Evolutionary conservation across 495 filamentous ascomycete species (phyloP).

Genomic region (Friedmanniomyces endolithicus): DNA sequence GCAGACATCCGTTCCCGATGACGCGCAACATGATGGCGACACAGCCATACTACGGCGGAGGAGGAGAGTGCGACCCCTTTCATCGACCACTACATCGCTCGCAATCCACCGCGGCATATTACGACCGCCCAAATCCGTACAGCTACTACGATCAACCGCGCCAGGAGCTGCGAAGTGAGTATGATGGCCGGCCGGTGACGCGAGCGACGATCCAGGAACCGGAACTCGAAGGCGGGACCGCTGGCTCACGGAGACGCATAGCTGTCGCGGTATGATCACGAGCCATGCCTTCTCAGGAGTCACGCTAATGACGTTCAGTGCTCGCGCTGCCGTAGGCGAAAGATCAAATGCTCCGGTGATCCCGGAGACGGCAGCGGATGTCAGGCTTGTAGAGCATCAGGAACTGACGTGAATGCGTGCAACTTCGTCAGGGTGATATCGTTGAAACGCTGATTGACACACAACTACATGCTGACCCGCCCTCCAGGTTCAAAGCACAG

Average conservation of each 20-base stretch:
- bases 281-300: background rate
- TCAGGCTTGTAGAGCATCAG: constrained; percentile 66
- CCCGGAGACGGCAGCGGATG: constrained; percentile 62
- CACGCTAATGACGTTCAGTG: constrained; percentile 45
- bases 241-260: constrained; percentile 14
- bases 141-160: constrained; percentile 8
- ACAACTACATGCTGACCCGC: background rate
- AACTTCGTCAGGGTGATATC: constrained; percentile 66
- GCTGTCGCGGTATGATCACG: constrained; percentile 17
- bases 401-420: constrained; percentile 46
- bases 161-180: background rate
- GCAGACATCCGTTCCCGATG: constrained; percentile 1
- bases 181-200: background rate
- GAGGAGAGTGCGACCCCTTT: constrained; percentile 4
- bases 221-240: constrained; percentile 1
- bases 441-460: background rate
- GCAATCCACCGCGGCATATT: background rate
- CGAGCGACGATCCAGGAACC: constrained; percentile 11
- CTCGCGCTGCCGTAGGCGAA: constrained; percentile 77
- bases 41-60: constrained; percentile 6
- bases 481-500: constrained; percentile 18
- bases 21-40: constrained; percentile 10
- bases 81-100: constrained; percentile 5
- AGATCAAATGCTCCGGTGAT: constrained; percentile 94
- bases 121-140: constrained; percentile 11